Evolutionary conservation across 2,329 filamentous ascomycete genomes (phyloP), one percentile per base, ranked within the genome.

Genomic region (Trichoderma gracile): DNA sequence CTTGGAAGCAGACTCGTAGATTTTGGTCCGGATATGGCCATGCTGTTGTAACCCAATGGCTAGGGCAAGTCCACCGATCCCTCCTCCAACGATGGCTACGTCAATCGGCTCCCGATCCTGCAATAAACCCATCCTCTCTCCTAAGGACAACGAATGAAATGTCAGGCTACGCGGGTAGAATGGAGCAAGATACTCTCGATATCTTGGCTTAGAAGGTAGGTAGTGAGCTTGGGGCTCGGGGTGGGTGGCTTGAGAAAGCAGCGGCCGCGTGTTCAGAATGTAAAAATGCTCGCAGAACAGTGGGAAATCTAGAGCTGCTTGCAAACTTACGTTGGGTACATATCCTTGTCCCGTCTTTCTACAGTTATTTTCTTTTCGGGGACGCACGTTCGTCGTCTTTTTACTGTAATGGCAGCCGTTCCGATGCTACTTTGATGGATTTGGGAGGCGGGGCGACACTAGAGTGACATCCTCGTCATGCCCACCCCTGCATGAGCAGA

Each of bases 71-170:
- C 86, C 86, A 27, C 80, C 81, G 65, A 88, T 86, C 40, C 85
- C 85, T 47, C 84, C 84, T 65, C 85, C 85, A 17, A 87, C 75
- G 46, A 88, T 84, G 68, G 85, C 84, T 65, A 86, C 62, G 12
- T 61, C 59, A 30, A 67, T 61, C 10, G 30, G 21, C 40, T 62
- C 15, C 12, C 6, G 25, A 6, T 62, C 27, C 3, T 33, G 40
- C 38, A 38, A 8, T 12, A 49, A 46, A 9, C 46, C 47, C 58
- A 62, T 62, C 45, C 27, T 53, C n/a, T 19, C 38, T 46, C 33
- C 25, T 7, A 19, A 9, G 10, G 12, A 17, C 3, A n/a, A 6
- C 38, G 25, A n/a, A 12, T 9, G 17, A 6, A 6, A 62, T 33
- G 9, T 8, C 30, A 33, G 1, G 10, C 30, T 14, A 8, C 9